Conservation (phyloP, 805 yeast genomes). For the Citeromyces nyonsensis region DNA sequence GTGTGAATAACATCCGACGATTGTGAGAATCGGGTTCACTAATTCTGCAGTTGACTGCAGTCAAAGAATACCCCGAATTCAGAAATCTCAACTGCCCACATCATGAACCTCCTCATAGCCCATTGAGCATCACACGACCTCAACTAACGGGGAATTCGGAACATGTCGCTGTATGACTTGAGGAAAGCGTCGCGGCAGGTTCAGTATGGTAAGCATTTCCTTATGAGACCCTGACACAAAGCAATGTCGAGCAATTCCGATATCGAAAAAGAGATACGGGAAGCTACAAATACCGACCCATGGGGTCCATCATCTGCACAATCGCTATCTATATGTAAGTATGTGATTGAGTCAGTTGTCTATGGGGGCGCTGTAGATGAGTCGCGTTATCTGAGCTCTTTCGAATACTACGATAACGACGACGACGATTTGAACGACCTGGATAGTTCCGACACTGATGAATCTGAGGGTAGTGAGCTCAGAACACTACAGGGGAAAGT, state of each 20-base stretch:
- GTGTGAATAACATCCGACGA: too few relatives aligned
- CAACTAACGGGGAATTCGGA: neutral
- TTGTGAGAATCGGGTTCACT: too few relatives aligned
- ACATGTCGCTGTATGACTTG: slow-evolving; percentile 10
- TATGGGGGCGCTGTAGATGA: too few relatives aligned
- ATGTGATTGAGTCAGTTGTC: too few relatives aligned
- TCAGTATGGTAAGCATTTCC: slow-evolving; percentile 12
- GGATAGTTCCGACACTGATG: too few relatives aligned
- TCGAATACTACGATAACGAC: neutral
- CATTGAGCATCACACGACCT: neutral
- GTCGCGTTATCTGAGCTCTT: too few relatives aligned
- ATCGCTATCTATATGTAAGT: slow-evolving; percentile 5
- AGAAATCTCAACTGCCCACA: too few relatives aligned
- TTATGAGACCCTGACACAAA: slow-evolving; percentile 2
- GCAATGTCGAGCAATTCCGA: slow-evolving; percentile 15
- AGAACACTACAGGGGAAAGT: neutral
- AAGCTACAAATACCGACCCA: slow-evolving; percentile 31
- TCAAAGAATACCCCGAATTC: too few relatives aligned
- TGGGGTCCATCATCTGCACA: slow-evolving; percentile 37
- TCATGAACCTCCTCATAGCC: too few relatives aligned
- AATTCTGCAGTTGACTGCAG: too few relatives aligned
- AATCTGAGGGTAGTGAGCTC: too few relatives aligned
- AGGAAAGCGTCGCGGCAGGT: slow-evolving; percentile 17
- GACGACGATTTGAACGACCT: neutral
- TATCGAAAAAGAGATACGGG: slow-evolving; percentile 17